A percentile compares a stretch with the other conserved stretches of the same genome.
Evolutionary conservation across 2,329 filamentous ascomycete species (phyloP).

Genomic region (Penicillium sp.): DNA sequence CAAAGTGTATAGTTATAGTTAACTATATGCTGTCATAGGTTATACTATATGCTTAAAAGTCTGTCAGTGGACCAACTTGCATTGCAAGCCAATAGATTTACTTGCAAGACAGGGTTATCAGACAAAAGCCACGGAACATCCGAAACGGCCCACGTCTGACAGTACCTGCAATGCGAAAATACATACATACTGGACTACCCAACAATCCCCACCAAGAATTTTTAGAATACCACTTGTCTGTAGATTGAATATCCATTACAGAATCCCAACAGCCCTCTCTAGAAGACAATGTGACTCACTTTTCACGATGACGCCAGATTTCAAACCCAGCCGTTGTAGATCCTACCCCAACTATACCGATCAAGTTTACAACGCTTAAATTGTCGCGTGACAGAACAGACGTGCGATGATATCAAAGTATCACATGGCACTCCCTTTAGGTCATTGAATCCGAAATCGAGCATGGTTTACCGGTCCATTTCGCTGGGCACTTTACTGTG

Average conservation of each 20-base stretch:
- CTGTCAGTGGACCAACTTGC: neutral
- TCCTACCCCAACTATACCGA: constrained; percentile 9
- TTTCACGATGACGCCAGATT: constrained; percentile 7
- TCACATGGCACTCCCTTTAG: neutral
- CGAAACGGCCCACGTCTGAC: neutral
- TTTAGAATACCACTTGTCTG: neutral
- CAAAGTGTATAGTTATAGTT: no score
- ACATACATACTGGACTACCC: no score
- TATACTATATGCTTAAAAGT: constrained; percentile 5
- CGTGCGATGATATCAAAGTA: neutral
- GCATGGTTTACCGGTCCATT: neutral
- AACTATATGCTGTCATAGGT: no score
- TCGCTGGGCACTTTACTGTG: neutral
- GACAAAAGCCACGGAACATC: neutral
- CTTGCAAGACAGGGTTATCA: constrained; percentile 1
- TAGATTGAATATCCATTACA: neutral
- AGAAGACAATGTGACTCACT: constrained; percentile 10
- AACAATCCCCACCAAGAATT: neutral
- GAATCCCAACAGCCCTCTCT: neutral
- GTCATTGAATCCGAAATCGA: neutral
- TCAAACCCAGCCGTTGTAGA: constrained; percentile 11
- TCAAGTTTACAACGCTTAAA: neutral
- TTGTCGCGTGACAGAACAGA: neutral
- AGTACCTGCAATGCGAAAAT: neutral
- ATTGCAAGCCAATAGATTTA: constrained; percentile 7